Base-by-base conservation (phyloP, 1,139 yeast genomes). In the Nakaseomyces delphensis region DNA sequence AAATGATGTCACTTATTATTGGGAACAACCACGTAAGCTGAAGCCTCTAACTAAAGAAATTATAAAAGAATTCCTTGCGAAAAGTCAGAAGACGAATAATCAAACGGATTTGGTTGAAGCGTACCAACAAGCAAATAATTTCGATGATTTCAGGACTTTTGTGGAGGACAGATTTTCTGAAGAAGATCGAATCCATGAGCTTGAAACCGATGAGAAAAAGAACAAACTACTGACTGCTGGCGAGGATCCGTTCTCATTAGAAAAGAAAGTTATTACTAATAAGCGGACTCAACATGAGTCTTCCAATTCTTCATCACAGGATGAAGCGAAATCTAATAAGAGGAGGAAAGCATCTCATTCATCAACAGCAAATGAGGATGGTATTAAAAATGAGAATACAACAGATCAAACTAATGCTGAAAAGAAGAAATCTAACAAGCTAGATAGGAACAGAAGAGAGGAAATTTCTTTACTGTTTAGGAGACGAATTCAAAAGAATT, bases 1-100 rank as follows among this genome's bases (percentile, higher is more conserved):
- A 42, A 57, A 57, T 42, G 68, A 65, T 45, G 54, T 58, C 2
- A 59, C 65, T 2, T 65, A 54, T 42, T 60, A 55, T 45, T 64
- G 68, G 67, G 62, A 56, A 20, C 50, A 50, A 32, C 60, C 62
- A 7, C 51, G 52, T 13, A 52, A 51, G 40, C 39, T 63, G 21
- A 52, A 45, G 29, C 48, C 50, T 14, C 49, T 64, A 38, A 45
- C 45, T 1, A 23, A 45, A 8, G 41, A 43, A 3, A 42, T 38
- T 6, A 52, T 59, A 5, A 44, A 48, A 2, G 43, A 46, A 16
- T 54, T 51, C 43, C 43, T 57, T 18, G 46, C 43, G 18, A 46
- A 48, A 3, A 47, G 47, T 27, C 33, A 39, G 6, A 46, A 46
- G 29, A 45, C 45, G 23, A 33, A 38, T 9, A 44, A 45, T n/a